Conservation (phyloP, 306 rosid genomes). For the Castanea sativa region DNA sequence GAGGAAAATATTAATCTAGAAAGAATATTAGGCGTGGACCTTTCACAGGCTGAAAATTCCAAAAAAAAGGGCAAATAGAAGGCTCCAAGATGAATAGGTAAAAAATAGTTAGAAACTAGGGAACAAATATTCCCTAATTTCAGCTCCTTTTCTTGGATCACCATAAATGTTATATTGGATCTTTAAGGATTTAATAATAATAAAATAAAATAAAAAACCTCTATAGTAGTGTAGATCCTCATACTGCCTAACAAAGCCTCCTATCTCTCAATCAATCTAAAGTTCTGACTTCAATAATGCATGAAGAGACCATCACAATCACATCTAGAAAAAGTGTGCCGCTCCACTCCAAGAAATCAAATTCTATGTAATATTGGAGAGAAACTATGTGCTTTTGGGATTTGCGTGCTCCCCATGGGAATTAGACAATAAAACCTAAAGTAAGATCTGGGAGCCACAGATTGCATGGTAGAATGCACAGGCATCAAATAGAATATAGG, state of each 20-base stretch:
- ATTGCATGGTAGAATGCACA: neutral
- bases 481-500: slow-evolving; percentile 7
- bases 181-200: neutral
- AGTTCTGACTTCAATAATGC: neutral
- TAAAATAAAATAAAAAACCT: neutral
- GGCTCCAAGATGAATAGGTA: neutral
- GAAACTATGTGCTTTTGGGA: too few relatives aligned
- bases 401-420: neutral
- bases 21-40: neutral
- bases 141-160: neutral
- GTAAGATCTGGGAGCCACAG: neutral
- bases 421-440: neutral
- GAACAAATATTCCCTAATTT: neutral
- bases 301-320: neutral
- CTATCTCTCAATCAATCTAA: neutral
- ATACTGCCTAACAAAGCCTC: neutral
- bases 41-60: neutral
- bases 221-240: neutral
- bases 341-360: neutral
- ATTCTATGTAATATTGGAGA: neutral
- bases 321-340: neutral
- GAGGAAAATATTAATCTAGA: neutral
- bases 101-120: neutral
- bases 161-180: neutral
- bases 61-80: neutral